Evolutionary conservation across 192 early-diverging fungal genomes (phyloP), one percentile per base, ranked within the genome.

Genomic region (Coemansia sp.): DNA sequence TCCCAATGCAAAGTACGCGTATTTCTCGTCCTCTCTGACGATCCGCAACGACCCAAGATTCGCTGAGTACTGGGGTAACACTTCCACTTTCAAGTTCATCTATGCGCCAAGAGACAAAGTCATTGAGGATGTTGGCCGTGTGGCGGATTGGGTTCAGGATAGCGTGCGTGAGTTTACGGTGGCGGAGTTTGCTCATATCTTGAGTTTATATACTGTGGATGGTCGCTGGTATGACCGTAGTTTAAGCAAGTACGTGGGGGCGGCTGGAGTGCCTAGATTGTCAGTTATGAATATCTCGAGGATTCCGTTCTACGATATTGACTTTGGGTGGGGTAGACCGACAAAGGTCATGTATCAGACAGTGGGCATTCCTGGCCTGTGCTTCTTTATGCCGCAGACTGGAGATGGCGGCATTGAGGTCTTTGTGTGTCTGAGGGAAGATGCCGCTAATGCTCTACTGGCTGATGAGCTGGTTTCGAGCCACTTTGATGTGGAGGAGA

Each of bases 61-160:
- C 47, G 43, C 71, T 11, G 36, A 62, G 16, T 73, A 65, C 60
- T 78, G 76, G 40, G 76, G 76, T 5, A 78, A 73, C 40, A 53
- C 71, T 0, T 22, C 67, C 8, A 73, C 71, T 1, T 52, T 70
- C 10, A 69, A 73, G 24, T 73, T 70, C 12, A 69, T 46, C 2
- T 29, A 67, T 13, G 16, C 44, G 0, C 38, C 47, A 1, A 40
- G 55, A 0, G 36, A 9, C 1, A 3, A 15, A 10, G 1, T 70
- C n/a, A 31, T 27, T 13, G 11, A 27, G 20, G 8, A 20, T 6
- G 18, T 66, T 15, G 41, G 27, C 2, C 18, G 61, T 0, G 50
- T 63, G 5, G 66, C 71, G 3, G 39, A 31, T 4, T 8, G 52
- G 39, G 24, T 78, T 18, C 76, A 78, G 4, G 20, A 29, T 5